Base-by-base conservation (phyloP, 2,329 filamentous ascomycete species). In the Fusarium sp. region DNA sequence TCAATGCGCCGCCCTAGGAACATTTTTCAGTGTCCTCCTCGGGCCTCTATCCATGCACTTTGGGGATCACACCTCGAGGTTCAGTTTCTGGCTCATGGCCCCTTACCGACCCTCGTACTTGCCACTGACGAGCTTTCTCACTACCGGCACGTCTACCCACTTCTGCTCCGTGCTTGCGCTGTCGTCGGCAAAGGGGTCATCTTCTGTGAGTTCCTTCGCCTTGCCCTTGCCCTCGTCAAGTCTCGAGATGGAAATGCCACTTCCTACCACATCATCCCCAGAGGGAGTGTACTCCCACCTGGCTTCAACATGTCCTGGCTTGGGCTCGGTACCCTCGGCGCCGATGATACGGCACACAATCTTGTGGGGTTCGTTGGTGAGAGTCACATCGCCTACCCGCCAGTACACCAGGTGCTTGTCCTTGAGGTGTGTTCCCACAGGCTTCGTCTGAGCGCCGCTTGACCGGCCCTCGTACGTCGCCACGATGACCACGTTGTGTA, bases 361-460 rank as follows among this genome's bases (percentile, higher is more conserved):
- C 83, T 95, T 96, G 78, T 93, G 89, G 74, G 90, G 88, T 59
- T 91, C 91, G 10, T 89, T 84, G 18, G 88, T 89, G 47, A 93
- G 86, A 0, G 91, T 93, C 18, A 98, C 86, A 71, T 97, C 93
- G 54, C 92, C 92, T 1, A 97, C 84, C 16, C 92, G 91, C 94
- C 94, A 97, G 86, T 94, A 95, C 14, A 97, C 91, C 27, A 95
- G 80, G 54, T 92, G 91, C 78, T 92, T 92, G 52, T 96, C 94
- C 77, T 92, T 93, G 25, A 93, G 86, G 79, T 96, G 95, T 1
- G 91, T 95, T n/a, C 94, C 94, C 1, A 89, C 85, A 1, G 94
- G 94, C 80, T 95, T 96, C 16, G 92, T 94, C 82, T 95, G 93
- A 65, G 91, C 94, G 18, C 89, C 88, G 5, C 85, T 88, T 0